Evolutionary conservation across 2,329 filamentous ascomycete species (phyloP).

Genomic region (Fusarium sp.): DNA sequence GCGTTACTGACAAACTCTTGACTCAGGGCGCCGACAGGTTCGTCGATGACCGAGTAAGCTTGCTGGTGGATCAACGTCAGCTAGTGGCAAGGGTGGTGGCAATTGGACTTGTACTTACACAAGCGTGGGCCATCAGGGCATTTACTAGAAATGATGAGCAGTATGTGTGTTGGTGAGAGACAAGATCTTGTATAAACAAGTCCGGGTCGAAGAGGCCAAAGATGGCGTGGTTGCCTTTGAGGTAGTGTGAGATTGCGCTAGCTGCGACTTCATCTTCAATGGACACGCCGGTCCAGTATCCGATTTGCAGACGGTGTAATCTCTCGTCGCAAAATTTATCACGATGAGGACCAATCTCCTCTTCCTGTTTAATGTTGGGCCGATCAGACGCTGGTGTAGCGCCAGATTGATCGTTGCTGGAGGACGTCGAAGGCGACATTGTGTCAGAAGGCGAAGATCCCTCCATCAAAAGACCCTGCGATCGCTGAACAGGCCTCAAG

Average conservation of each 20-base stretch:
- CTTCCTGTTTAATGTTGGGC: not conserved
- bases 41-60: conserved; percentile 21
- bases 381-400: conserved; percentile 12
- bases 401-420: conserved; percentile 1
- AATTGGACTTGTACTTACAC: conserved; percentile 38
- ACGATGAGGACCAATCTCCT: not conserved
- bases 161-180: conserved; percentile 37
- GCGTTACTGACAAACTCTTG: conserved; percentile 20
- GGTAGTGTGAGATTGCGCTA: conserved; percentile 48
- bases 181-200: conserved; percentile 49
- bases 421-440: conserved; percentile 19
- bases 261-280: conserved; percentile 48
- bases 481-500: not conserved
- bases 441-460: conserved; percentile 23
- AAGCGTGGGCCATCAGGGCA: conserved; percentile 49
- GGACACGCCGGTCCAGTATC: conserved; percentile 49
- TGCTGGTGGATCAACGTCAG: conserved; percentile 12
- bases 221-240: conserved; percentile 50
- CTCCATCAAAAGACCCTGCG: not conserved
- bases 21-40: conserved; percentile 8
- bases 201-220: conserved; percentile 51
- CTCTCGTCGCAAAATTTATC: conserved; percentile 13
- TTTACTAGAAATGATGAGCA: conserved; percentile 51
- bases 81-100: conserved; percentile 4
- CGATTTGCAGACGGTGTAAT: conserved; percentile 32